Conservation (phyloP, 768 basidiomycete genomes). For the Trametes cingulata region DNA sequence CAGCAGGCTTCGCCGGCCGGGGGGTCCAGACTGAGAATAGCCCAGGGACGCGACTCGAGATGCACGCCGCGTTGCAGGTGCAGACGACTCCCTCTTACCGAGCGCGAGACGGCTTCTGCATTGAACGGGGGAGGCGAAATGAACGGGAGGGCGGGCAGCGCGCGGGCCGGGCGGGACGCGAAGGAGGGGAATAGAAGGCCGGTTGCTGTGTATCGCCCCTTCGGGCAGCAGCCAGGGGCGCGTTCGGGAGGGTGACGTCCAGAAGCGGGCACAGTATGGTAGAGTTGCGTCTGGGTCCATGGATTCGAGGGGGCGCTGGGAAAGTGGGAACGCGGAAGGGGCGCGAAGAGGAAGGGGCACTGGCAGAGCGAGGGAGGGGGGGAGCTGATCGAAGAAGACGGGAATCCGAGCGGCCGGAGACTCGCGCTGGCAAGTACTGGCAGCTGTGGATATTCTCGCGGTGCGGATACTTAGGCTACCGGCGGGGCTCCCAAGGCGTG, state of each 20-base stretch:
- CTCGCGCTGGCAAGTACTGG: not conserved
- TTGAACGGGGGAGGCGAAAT: not conserved
- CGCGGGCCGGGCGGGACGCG: constrained; percentile 3
- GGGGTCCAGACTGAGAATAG: too few species aligned
- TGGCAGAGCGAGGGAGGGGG: too few species aligned
- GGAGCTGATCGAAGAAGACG: constrained; percentile 11
- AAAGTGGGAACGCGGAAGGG: not conserved
- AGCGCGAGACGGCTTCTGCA: not conserved
- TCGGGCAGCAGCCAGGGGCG: not conserved
- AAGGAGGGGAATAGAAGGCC: not conserved
- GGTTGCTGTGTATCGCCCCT: not conserved
- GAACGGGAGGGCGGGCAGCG: not conserved
- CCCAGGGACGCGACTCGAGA: too few species aligned
- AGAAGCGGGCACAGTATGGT: not conserved
- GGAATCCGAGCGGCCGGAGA: constrained; percentile 12
- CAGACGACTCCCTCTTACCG: too few species aligned
- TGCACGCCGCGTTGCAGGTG: too few species aligned
- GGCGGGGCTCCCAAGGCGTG: not conserved
- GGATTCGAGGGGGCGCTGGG: not conserved
- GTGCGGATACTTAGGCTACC: not conserved
- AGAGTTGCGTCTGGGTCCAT: constrained; percentile 1
- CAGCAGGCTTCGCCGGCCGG: too few species aligned
- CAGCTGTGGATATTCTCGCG: not conserved
- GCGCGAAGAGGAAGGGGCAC: too few species aligned
- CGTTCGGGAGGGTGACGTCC: constrained; percentile 2